phyloP scores from a whole-genome alignment of 805 yeast genomes.

The Yamadazyma akitaensis region DNA sequence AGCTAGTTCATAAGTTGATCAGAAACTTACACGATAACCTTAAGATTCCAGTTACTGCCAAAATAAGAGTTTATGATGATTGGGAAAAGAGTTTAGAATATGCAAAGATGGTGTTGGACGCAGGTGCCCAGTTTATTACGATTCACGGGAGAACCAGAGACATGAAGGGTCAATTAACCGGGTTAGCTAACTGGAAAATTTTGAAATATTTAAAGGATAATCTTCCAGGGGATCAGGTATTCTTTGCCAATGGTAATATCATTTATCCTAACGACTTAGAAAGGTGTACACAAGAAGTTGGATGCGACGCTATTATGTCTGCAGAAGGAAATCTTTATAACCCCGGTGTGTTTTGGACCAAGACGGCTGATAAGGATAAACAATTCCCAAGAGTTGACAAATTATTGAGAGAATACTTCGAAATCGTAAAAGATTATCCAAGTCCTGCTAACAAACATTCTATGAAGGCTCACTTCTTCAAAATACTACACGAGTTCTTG shows the following conservation, averaged over 20 bases:
- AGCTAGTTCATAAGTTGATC: constrained; percentile 66
- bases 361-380: constrained; percentile 49
- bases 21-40: constrained; percentile 69
- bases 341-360: constrained; percentile 82
- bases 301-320: constrained; percentile 92
- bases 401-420: constrained; percentile 82
- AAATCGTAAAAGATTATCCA: constrained; percentile 53
- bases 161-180: constrained; percentile 96
- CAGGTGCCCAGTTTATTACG: constrained; percentile 95
- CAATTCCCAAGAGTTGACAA: constrained; percentile 85
- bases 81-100: constrained; percentile 79
- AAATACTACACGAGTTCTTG: constrained; percentile 77
- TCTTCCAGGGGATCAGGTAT: constrained; percentile 74
- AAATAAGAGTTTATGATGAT: constrained; percentile 85
- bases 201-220: constrained; percentile 74
- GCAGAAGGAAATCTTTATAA: constrained; percentile 95
- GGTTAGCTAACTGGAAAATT: constrained; percentile 89
- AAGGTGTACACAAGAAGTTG: constrained; percentile 60
- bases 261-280: constrained; percentile 80
- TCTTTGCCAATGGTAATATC: constrained; percentile 94
- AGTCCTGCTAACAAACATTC: constrained; percentile 70
- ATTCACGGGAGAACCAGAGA: constrained; percentile 96
- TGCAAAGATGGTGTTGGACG: constrained; percentile 82
- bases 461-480: constrained; percentile 91
- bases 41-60: constrained; percentile 89